Percentiles rank a stretch among this genome's conserved stretches.
Evolutionary conservation across 495 filamentous ascomycete species (phyloP).

Genomic region (Aspergillus panamensis): DNA sequence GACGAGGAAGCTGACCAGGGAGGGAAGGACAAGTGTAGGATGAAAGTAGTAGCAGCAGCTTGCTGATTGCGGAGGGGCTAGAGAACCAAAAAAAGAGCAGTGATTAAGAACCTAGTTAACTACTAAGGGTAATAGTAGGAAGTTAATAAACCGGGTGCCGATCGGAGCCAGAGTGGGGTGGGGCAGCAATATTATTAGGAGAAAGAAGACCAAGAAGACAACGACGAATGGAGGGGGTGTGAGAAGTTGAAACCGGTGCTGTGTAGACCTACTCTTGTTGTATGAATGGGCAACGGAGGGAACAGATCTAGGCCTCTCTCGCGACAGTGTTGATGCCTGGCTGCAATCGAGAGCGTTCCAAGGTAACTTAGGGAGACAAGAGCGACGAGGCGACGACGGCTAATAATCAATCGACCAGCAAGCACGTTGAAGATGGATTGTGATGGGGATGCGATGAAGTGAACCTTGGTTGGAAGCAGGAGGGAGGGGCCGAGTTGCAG

Average conservation of each 20-base stretch:
- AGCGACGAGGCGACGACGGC: too few relatives aligned
- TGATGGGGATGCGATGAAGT: neutral
- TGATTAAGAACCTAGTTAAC: conserved; percentile 9
- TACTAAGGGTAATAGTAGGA: conserved; percentile 17
- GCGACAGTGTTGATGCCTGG: too few relatives aligned
- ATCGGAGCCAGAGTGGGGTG: conserved; percentile 11
- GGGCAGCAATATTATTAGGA: conserved; percentile 10
- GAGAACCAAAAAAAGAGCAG: conserved; percentile 16
- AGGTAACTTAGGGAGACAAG: too few relatives aligned
- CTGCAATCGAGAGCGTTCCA: too few relatives aligned
- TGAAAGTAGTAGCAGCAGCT: conserved; percentile 4
- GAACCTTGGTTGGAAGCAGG: conserved; percentile 15
- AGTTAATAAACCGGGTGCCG: conserved; percentile 21
- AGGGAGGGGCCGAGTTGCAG: neutral
- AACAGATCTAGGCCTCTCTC: too few relatives aligned
- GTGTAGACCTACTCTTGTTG: too few relatives aligned
- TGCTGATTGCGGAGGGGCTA: conserved; percentile 12
- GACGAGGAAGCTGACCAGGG: conserved; percentile 1
- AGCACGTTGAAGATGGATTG: neutral
- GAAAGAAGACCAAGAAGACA: neutral
- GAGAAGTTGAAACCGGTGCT: too few relatives aligned
- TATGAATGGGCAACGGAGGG: too few relatives aligned
- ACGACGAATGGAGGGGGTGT: neutral
- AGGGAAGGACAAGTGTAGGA: neutral
- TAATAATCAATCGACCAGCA: neutral